A percentile compares a stretch with the other conserved stretches of the same genome.
phyloP scores from a whole-genome alignment of 2,329 filamentous ascomycete genomes.

The Karstenula rhodostoma region DNA sequence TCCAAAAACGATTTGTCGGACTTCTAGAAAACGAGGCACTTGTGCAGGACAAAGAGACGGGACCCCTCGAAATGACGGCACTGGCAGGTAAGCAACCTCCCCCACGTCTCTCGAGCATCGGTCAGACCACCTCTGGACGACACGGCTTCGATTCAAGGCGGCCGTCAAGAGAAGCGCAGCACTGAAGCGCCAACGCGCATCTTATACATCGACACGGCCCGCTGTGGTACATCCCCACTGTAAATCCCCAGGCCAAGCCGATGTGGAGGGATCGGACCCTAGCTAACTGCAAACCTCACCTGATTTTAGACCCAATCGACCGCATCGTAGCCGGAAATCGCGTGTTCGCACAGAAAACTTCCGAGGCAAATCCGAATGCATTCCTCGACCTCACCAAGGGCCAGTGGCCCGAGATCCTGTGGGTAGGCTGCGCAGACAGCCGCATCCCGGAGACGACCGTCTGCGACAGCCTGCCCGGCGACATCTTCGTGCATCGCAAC shows the following conservation, averaged over 20 bases:
- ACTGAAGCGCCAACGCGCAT: slow-evolving; percentile 10
- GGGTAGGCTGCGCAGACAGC: slow-evolving; percentile 88
- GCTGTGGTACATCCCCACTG: slow-evolving; percentile 10
- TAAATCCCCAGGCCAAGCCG: slow-evolving; percentile 18
- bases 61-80: slow-evolving; percentile 13
- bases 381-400: slow-evolving; percentile 73
- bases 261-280: slow-evolving; percentile 22
- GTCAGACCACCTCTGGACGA: slow-evolving; percentile 5
- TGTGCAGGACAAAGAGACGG: not conserved
- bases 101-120: not conserved
- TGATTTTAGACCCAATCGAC: slow-evolving; percentile 63
- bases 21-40: slow-evolving; percentile 1
- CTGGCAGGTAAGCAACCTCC: slow-evolving; percentile 8
- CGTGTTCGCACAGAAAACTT: slow-evolving; percentile 72
- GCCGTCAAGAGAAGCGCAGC: slow-evolving; percentile 13
- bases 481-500: slow-evolving; percentile 90
- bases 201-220: slow-evolving; percentile 19
- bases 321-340: slow-evolving; percentile 73
- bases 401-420: slow-evolving; percentile 74
- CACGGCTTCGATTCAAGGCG: slow-evolving; percentile 16
- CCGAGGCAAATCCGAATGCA: slow-evolving; percentile 72
- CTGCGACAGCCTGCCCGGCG: slow-evolving; percentile 78
- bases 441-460: slow-evolving; percentile 85
- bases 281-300: slow-evolving; percentile 33
- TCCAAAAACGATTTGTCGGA: not conserved